Base-by-base conservation (phyloP, 805 yeast genomes). In the Candida xyloterini region DNA sequence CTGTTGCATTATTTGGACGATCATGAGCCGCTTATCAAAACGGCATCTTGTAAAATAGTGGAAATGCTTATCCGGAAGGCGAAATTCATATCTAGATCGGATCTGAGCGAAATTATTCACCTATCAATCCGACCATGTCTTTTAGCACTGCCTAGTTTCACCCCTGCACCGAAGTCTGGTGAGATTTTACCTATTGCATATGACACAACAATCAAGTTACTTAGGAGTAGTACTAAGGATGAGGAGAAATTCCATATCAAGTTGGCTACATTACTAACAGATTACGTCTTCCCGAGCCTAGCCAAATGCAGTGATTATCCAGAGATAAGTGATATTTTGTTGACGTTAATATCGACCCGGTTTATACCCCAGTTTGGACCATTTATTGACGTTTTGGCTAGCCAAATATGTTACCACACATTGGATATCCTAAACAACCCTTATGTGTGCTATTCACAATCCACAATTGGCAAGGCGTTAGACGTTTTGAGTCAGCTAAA, bases 1-100 rank as follows among this genome's bases (percentile, higher is more conserved):
- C 15, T 57, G 9, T 46, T 61, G 15, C 40, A 47, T 20, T 57
- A 52, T 20, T 38, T 62, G 22, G 66, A 62, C 37, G 62, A 59
- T 16, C 29, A 63, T 3, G 58, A 61, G 18, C 33, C 44, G 3
- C 22, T 56, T 14, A 48, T 61, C 11, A 56, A 57, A 33, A 27
- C 48, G 6, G 52, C 46, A 15, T 59, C 58, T 1, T 47, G 55
- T 26, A 25, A 29, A 7, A 23, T 48, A 8, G 33, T 55, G 16
- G 15, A 27, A 3, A 13, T 7, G 7, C 21, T 61, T 1, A 11
- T 45, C 8, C 16, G 3, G 10, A 49, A 46, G 42, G 29, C 46
- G 10, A 30, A 21, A 11, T 20, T 30, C 15, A 33, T 37, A 1
- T 46, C 48, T 14, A 33, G 34, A 27, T 45, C 63, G 3, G 57